phyloP scores from a whole-genome alignment of 768 basidiomycete genomes.

The Kwoniella dendrophila region DNA sequence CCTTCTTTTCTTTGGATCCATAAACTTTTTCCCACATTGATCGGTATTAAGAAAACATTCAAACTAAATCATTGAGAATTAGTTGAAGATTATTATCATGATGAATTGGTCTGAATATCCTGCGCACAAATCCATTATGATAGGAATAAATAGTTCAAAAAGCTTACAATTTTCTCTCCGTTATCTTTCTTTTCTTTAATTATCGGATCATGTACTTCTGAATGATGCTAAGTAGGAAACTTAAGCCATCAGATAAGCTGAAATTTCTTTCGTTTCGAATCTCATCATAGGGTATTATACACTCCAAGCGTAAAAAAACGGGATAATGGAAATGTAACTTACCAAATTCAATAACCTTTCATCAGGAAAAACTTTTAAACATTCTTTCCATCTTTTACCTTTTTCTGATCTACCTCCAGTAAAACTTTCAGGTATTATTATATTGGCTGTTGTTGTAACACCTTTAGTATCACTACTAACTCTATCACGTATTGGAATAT shows the following conservation, averaged over 20 bases:
- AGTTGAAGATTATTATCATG: not conserved
- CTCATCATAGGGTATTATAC: conserved; percentile 13
- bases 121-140: not conserved
- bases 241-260: conserved; percentile 12
- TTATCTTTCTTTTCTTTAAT: conserved; percentile 73
- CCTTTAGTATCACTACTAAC: conserved; percentile 4
- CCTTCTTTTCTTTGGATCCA: conserved; percentile 72
- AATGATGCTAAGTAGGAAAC: conserved; percentile 56
- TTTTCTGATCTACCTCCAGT: conserved; percentile 24
- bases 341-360: conserved; percentile 76
- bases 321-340: conserved; percentile 55
- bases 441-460: too few species aligned
- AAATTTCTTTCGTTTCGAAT: not conserved
- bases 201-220: conserved; percentile 82
- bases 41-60: conserved; percentile 67
- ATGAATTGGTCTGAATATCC: conserved; percentile 3
- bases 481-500: conserved; percentile 78
- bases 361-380: conserved; percentile 83
- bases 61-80: conserved; percentile 61
- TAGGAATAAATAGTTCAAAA: not conserved
- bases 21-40: conserved; percentile 65
- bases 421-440: conserved; percentile 35
- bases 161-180: conserved; percentile 80
- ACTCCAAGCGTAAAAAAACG: not conserved
- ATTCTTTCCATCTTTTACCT: conserved; percentile 57